Conservation (phyloP, 495 filamentous ascomycete species). For the Trichoderma erinaceum region DNA sequence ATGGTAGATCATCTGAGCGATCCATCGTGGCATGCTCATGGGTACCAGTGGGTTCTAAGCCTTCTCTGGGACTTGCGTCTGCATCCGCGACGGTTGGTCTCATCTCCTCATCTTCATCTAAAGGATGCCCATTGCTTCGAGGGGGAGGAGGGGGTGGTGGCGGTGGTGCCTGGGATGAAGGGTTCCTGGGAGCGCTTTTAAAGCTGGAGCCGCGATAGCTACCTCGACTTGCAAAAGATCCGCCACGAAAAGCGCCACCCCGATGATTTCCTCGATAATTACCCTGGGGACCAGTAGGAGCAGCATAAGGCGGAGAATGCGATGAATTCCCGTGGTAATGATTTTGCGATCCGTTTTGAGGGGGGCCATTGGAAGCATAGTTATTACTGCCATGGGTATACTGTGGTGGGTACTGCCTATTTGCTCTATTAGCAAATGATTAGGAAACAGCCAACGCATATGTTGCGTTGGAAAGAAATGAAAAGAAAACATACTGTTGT, state of each 20-base stretch:
- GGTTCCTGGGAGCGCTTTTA: conserved; percentile 31
- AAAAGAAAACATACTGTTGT: conserved; percentile 49
- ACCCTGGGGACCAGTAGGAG: conserved; percentile 42
- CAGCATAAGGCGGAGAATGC: conserved; percentile 43
- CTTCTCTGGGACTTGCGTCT: background rate
- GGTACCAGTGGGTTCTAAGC: conserved; percentile 36
- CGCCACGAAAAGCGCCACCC: conserved; percentile 22
- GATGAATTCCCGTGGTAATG: conserved; percentile 45
- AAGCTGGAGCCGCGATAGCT: conserved; percentile 32
- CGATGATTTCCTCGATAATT: conserved; percentile 49
- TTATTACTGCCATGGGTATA: conserved; percentile 45
- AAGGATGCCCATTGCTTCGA: conserved; percentile 21
- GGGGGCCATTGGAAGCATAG: conserved; percentile 32
- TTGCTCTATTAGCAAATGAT: conserved; percentile 24
- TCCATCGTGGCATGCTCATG: conserved; percentile 53
- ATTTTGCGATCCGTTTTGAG: conserved; percentile 39
- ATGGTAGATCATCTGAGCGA: conserved; percentile 56
- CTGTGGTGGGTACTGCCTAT: conserved; percentile 52
- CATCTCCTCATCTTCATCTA: conserved; percentile 43
- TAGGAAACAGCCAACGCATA: conserved; percentile 12
- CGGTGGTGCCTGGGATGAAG: conserved; percentile 11
- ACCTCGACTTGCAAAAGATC: conserved; percentile 16
- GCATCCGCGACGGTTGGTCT: conserved; percentile 21
- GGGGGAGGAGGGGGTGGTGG: conserved; percentile 13
- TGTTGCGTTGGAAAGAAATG: background rate